Conservation (phyloP, 495 filamentous ascomycete genomes). For the Bryoglossum gracile region DNA sequence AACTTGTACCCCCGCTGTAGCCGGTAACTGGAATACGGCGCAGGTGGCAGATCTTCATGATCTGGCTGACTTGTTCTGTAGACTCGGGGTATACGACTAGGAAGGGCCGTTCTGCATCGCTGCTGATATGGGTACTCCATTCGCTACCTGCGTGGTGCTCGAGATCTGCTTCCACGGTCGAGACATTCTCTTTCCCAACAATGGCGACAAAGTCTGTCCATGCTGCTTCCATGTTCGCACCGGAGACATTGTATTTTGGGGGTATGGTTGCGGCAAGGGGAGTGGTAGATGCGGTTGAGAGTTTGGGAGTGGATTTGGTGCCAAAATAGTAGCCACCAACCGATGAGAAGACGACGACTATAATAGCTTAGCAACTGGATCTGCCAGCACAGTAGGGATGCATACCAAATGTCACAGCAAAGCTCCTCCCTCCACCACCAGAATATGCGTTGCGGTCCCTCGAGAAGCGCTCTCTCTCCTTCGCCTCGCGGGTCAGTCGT, state of each 20-base stretch:
- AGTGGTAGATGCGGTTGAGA: conserved; percentile 63
- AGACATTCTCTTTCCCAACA: conserved; percentile 78
- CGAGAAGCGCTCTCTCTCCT: conserved; percentile 59
- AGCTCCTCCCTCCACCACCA: conserved; percentile 48
- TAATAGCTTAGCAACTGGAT: conserved; percentile 9
- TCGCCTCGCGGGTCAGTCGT: conserved; percentile 66
- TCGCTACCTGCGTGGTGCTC: conserved; percentile 71
- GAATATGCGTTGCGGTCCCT: conserved; percentile 44
- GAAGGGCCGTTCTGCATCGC: conserved; percentile 40
- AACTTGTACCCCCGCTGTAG: conserved; percentile 67
- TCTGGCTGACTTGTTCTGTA: conserved; percentile 61
- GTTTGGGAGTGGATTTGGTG: conserved; percentile 47
- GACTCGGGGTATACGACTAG: conserved; percentile 57
- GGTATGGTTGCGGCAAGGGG: conserved; percentile 52
- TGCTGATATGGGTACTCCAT: conserved; percentile 73
- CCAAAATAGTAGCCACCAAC: conserved; percentile 66
- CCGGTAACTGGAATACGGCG: conserved; percentile 66
- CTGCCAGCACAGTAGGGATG: neutral
- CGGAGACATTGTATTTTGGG: conserved; percentile 62
- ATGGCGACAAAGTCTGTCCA: conserved; percentile 88
- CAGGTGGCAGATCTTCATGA: conserved; percentile 69
- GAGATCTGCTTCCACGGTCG: conserved; percentile 60
- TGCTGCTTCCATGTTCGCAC: conserved; percentile 77
- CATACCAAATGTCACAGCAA: conserved; percentile 56
- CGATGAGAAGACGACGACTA: conserved; percentile 53